Evolutionary conservation across 805 yeast species (phyloP).

Genomic region (Candida silvatica): DNA sequence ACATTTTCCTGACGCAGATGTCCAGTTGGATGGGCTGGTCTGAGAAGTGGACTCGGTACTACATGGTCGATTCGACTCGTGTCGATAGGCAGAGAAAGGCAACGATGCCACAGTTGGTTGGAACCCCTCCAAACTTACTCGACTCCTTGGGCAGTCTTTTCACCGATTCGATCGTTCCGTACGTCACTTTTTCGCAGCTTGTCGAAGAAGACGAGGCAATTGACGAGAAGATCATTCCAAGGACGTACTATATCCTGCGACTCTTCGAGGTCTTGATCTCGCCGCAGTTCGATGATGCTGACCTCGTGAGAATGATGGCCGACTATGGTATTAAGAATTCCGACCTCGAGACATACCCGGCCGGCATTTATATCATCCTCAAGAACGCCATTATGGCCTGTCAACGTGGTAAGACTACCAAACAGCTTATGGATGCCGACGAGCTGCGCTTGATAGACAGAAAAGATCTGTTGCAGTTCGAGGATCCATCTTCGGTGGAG

Average conservation of each 20-base stretch:
- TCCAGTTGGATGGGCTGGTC: constrained; percentile 72
- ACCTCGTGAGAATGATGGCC: constrained; percentile 54
- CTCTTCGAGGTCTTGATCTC: constrained; percentile 59
- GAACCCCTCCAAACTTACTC: constrained; percentile 52
- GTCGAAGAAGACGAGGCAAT: constrained; percentile 52
- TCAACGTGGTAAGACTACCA: constrained; percentile 43
- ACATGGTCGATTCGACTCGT: constrained; percentile 26
- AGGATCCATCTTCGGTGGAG: not conserved
- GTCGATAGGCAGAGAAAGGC: constrained; percentile 34
- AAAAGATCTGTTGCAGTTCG: constrained; percentile 41
- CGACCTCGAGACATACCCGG: constrained; percentile 62
- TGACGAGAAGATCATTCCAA: constrained; percentile 56
- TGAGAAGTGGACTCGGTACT: constrained; percentile 51
- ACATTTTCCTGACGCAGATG: constrained; percentile 50
- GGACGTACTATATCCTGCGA: constrained; percentile 49
- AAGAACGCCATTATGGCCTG: constrained; percentile 48
- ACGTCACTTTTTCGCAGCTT: constrained; percentile 57
- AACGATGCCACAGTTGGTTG: constrained; percentile 34
- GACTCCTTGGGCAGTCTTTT: constrained; percentile 47
- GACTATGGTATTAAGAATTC: constrained; percentile 42
- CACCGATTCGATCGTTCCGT: constrained; percentile 39
- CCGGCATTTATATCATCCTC: constrained; percentile 62
- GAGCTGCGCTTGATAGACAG: constrained; percentile 58
- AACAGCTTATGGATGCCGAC: constrained; percentile 29
- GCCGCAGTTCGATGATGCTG: constrained; percentile 37